Evolutionary conservation across 306 rosid species (phyloP), one percentile per base, ranked within the genome.

Genomic region (Fragaria iinumae): DNA sequence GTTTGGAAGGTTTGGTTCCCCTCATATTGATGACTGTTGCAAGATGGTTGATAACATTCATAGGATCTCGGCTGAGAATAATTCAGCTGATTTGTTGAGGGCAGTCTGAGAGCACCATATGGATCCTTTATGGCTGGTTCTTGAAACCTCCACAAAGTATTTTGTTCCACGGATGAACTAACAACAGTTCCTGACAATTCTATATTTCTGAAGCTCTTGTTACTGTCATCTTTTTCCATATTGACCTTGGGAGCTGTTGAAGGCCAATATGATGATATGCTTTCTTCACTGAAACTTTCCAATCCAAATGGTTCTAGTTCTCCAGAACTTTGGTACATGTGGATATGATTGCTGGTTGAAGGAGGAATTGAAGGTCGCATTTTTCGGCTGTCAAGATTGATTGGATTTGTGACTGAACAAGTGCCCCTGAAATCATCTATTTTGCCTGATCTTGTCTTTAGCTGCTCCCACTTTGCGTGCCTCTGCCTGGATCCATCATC

Each of bases 241-340:
- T 43, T 72, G 57, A 79, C 73, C 73, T 47, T 71, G 72, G 88
- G 73, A 79, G 71, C 80, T 56, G 73, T 80, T 72, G 88, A 86
- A 71, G 79, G 84, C 87, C 86, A 85, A 70, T n/a, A 32, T 5
- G 88, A 82, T 52, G 86, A 79, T 56, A 65, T 80, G 84, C 84
- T 83, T 71, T 84, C 91, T 59, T 82, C 87, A 76, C 91, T 84
- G 45, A 83, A 74, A 76, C 81, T 74, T 84, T 85, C 91, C 73
- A 27, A 83, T 78, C 86, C 81, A 55, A 80, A 60, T 67, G 74
- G 64, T 59, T 77, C 80, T 23, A 76, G 82, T 78, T 65, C 86
- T 75, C 80, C 78, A 59, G 73, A 44, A 83, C 83, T 67, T 8
- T 70, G 81, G 69, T 36, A 63, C 56, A 67, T 74, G 53, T 73